Percentiles rank a stretch among this genome's conserved stretches.
These are phyloP conservation scores for Populus hybrid DNA, from an alignment of 441 rosid genomes.

Conservation along the genomic window DNA sequence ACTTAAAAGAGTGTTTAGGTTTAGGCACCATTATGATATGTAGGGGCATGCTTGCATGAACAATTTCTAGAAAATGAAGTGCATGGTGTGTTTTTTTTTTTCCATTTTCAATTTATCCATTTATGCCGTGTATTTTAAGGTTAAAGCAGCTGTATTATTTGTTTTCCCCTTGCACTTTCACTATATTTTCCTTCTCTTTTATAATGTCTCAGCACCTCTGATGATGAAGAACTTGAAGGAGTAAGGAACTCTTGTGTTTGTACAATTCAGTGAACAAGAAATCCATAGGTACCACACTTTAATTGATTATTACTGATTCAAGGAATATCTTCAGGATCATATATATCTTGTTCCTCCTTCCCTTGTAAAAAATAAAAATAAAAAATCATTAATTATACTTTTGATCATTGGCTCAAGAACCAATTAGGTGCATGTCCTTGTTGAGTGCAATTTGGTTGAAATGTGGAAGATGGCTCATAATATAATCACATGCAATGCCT, in stretches of 20 bases:
- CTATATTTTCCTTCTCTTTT: slow-evolving; percentile 8
- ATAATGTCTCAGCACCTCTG: slow-evolving; percentile 40
- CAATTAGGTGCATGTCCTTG: no score
- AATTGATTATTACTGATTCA: background rate
- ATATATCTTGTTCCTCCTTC: no score
- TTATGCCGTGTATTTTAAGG: background rate
- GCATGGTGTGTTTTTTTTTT: background rate
- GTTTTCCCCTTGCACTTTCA: slow-evolving; percentile 1
- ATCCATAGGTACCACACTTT: slow-evolving; percentile 2
- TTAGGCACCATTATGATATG: background rate
- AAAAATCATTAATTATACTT: no score
- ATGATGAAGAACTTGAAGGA: slow-evolving; percentile 59
- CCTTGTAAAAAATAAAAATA: no score
- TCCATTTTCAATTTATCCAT: background rate
- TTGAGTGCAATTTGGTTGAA: no score
- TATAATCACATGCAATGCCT: no score
- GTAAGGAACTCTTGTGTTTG: slow-evolving; percentile 61
- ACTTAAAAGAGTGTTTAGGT: background rate
- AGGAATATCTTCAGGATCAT: no score
- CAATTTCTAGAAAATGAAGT: background rate
- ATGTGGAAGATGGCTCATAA: no score
- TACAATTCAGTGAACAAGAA: slow-evolving; percentile 49
- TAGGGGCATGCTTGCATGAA: slow-evolving; percentile 5
- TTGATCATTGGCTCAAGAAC: no score
- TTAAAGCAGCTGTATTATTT: background rate